Conservation (phyloP, 1,139 yeast genomes). For the Saccharomyces hybrid region DNA sequence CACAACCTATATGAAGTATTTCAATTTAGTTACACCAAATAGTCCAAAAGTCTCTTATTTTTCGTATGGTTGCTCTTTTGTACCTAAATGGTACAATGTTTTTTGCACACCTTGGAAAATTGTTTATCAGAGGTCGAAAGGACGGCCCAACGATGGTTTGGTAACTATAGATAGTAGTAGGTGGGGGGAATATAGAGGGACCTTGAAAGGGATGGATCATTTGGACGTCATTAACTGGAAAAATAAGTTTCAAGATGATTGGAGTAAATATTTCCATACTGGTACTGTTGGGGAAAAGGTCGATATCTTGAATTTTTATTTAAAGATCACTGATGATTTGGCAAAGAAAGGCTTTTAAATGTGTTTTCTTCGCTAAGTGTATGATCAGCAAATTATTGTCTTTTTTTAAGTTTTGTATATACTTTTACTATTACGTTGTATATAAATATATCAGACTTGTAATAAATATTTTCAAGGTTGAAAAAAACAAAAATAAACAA, state of each 20-base stretch:
- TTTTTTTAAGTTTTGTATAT: not conserved
- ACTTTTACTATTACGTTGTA: not conserved
- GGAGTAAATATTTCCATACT: conserved; percentile 16
- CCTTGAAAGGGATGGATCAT: conserved; percentile 73
- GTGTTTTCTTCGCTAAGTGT: not conserved
- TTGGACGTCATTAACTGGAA: conserved; percentile 81
- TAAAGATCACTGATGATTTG: conserved; percentile 63
- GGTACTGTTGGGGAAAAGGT: conserved; percentile 22
- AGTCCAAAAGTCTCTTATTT: conserved; percentile 62
- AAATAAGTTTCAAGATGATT: conserved; percentile 41
- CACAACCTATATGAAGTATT: conserved; percentile 43
- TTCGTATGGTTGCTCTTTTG: conserved; percentile 73
- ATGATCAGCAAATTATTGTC: not conserved
- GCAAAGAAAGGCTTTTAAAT: conserved; percentile 54
- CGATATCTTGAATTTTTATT: conserved; percentile 67
- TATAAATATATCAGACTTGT: not conserved
- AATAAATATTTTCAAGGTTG: not conserved
- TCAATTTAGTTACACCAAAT: conserved; percentile 47
- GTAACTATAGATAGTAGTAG: conserved; percentile 70
- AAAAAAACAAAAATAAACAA: not conserved
- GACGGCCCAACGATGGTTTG: conserved; percentile 72
- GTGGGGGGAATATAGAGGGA: conserved; percentile 82
- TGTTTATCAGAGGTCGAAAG: conserved; percentile 37
- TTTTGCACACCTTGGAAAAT: conserved; percentile 59
- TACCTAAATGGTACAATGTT: conserved; percentile 55